Conservation (phyloP, 2,329 filamentous ascomycete species). For the Fusarium aywerte region DNA sequence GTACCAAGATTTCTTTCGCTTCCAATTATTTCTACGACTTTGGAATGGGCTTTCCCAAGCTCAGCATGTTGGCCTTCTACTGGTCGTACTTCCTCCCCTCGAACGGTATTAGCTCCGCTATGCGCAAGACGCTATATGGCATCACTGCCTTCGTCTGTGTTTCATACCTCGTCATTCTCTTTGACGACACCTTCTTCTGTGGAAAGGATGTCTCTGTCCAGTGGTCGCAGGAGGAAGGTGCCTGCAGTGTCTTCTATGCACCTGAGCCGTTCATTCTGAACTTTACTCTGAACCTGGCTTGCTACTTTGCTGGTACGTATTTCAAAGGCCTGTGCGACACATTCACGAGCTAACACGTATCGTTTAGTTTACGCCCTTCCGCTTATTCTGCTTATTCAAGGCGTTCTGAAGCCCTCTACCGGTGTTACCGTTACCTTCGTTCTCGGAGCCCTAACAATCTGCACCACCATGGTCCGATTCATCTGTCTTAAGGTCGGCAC, state of each 20-base stretch:
- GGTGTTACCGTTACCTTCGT: constrained; percentile 36
- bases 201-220: constrained; percentile 50
- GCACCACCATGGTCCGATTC: constrained; percentile 35
- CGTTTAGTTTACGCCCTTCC: constrained; percentile 49
- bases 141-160: constrained; percentile 49
- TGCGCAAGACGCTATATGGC: constrained; percentile 47
- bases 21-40: constrained; percentile 54
- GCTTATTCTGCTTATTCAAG: constrained; percentile 46
- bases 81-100: constrained; percentile 49
- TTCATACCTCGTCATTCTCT: constrained; percentile 49
- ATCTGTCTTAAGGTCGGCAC: constrained; percentile 34
- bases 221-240: constrained; percentile 52
- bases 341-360: neutral
- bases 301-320: constrained; percentile 48
- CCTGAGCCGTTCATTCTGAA: constrained; percentile 51
- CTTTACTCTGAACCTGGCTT: constrained; percentile 50
- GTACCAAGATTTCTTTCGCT: constrained; percentile 47
- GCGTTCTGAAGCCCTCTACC: constrained; percentile 25
- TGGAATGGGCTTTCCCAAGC: constrained; percentile 52
- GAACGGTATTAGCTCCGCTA: constrained; percentile 36
- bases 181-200: constrained; percentile 51
- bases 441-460: constrained; percentile 34
- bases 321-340: accelerated
- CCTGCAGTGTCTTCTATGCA: constrained; percentile 52
- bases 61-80: constrained; percentile 53